These are phyloP conservation scores for Aotearoamyces nothofagi DNA, from an alignment of 2,329 filamentous ascomycete genomes.

Conservation along the genomic window DNA sequence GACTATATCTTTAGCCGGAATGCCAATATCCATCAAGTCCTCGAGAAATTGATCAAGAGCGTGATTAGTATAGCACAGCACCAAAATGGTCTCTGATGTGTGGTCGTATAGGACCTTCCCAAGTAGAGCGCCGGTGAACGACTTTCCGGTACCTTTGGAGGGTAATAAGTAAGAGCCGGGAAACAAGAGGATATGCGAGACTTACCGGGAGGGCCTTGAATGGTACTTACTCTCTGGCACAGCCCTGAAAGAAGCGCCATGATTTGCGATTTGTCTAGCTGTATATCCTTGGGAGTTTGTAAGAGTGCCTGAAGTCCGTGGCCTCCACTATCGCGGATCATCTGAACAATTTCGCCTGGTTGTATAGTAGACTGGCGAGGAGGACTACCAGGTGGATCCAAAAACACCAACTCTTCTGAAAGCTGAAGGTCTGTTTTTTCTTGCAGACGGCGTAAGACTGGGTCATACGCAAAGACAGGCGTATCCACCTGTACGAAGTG, in stretches of 20 bases:
- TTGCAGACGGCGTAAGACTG: slow-evolving; percentile 45
- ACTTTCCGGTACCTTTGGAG: slow-evolving; percentile 53
- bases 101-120: slow-evolving; percentile 37
- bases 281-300: slow-evolving; percentile 16
- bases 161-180: slow-evolving; percentile 4
- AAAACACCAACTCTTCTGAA: slow-evolving; percentile 31
- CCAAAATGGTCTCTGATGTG: slow-evolving; percentile 36
- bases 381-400: slow-evolving; percentile 8
- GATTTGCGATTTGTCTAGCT: slow-evolving; percentile 37
- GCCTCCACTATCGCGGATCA: slow-evolving; percentile 9
- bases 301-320: slow-evolving; percentile 20
- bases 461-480: slow-evolving; percentile 53
- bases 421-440: slow-evolving; percentile 39
- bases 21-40: slow-evolving; percentile 44
- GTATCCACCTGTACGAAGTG: slow-evolving; percentile 47
- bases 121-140: slow-evolving; percentile 52
- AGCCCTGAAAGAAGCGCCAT: slow-evolving; percentile 39
- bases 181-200: slow-evolving; percentile 1
- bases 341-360: slow-evolving; percentile 12
- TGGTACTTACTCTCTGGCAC: slow-evolving; percentile 36
- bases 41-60: slow-evolving; percentile 50
- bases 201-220: slow-evolving; percentile 54
- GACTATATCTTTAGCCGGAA: slow-evolving; percentile 33
- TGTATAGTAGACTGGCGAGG: slow-evolving; percentile 7
- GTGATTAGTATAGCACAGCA: slow-evolving; percentile 56